Base-by-base conservation (phyloP, 2,329 filamentous ascomycete species). In the Elsinoe necatrix region DNA sequence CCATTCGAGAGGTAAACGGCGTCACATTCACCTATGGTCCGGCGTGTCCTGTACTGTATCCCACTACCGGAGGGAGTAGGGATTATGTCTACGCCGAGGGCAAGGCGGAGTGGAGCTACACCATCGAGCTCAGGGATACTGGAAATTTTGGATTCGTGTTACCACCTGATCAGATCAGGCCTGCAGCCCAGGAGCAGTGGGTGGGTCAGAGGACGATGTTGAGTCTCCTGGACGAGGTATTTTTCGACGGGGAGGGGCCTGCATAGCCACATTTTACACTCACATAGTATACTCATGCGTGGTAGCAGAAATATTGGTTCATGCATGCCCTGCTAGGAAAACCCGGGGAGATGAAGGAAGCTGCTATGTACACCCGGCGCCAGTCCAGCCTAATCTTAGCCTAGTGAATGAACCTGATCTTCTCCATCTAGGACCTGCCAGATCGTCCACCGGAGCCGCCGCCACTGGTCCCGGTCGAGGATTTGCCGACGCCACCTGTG, bases 21-120 rank as follows among this genome's bases (percentile, higher is more conserved):
- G 64, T 69, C 11, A 61, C 59, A 27, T 78, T 77, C 63, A 72
- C 74, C 55, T 86, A 95, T 23, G 81, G 84, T 2, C 89, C 89
- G 1, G 93, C 92, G 1, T 98, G 92, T 65, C 68, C 71, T 8
- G 65, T 73, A 6, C 64, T 63, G 37, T 81, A 90, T 60, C 87
- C 93, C 67, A 80, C 80, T 0, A 83, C 85, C 2, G 91, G 92
- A 37, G 92, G 92, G 2, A 91, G 87, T 51, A 89, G 88, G 1
- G 92, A 97, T 71, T 97, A 88, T 83, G 95, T 98, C 71, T 95
- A 95, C 68, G 87, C 95, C 64, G 86, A 95, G 65, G 72, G 96
- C 60, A 76, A 79, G 51, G 87, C 92, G 18, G 84, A 82, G 60
- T 95, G 88, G 69, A 87, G 89, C 58, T 97, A 95, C 69, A 92